Percentiles rank a stretch among this genome's conserved stretches.
Evolutionary conservation across 768 basidiomycete species (phyloP).

Genomic region (Phylloporus sp.): DNA sequence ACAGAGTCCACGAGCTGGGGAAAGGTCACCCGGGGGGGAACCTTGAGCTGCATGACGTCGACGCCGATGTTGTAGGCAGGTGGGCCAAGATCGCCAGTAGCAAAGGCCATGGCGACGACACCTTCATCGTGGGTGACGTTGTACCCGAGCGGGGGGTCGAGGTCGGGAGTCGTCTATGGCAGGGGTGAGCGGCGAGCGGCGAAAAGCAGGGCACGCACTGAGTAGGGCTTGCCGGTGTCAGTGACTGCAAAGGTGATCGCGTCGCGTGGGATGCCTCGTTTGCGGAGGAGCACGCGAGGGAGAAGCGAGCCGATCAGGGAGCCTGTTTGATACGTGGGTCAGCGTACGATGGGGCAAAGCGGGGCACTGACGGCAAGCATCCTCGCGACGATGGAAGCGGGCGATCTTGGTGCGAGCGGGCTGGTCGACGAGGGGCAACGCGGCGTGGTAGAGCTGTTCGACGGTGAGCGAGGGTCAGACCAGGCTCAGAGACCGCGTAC

Average conservation of each 20-base stretch:
- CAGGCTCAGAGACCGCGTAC: conserved; percentile 23
- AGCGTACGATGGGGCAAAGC: background rate
- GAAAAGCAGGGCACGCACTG: conserved; percentile 41
- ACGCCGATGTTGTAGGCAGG: conserved; percentile 62
- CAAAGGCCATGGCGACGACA: conserved; percentile 63
- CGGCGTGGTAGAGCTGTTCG: conserved; percentile 57
- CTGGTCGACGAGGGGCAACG: conserved; percentile 54
- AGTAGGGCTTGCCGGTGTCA: conserved; percentile 69
- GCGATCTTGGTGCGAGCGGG: conserved; percentile 54
- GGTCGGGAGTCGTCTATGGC: conserved; percentile 40
- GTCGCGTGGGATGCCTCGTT: conserved; percentile 48
- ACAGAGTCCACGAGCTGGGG: conserved; percentile 59
- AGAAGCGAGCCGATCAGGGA: conserved; percentile 76
- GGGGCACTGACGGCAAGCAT: conserved; percentile 59
- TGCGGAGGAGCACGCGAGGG: conserved; percentile 56
- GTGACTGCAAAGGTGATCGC: conserved; percentile 55
- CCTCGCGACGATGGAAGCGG: conserved; percentile 66
- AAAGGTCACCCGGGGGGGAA: conserved; percentile 58
- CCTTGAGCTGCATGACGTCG: conserved; percentile 75
- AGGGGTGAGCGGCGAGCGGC: conserved; percentile 2
- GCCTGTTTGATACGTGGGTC: conserved; percentile 40
- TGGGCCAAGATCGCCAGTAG: conserved; percentile 45
- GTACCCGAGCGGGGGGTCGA: conserved; percentile 61
- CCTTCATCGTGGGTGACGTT: conserved; percentile 82
- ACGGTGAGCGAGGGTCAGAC: background rate